phyloP scores from a whole-genome alignment of 2,329 filamentous ascomycete genomes.

The Aschersonia sp. region DNA sequence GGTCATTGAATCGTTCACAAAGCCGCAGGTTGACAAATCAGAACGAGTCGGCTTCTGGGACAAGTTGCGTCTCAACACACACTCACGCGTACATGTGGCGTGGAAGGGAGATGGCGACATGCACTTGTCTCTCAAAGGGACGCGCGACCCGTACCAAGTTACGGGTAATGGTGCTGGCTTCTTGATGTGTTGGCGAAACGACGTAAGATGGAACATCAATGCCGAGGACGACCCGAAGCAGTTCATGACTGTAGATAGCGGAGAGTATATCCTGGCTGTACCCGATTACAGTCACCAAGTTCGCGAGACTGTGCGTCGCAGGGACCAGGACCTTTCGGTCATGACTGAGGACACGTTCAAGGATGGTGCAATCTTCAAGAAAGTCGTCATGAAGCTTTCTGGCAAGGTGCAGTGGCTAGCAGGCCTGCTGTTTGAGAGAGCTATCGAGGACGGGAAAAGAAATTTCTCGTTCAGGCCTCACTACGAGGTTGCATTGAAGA shows the following conservation, averaged over 20 bases:
- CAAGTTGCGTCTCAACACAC: slow-evolving; percentile 87
- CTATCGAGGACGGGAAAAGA: slow-evolving; percentile 54
- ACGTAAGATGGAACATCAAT: slow-evolving; percentile 78
- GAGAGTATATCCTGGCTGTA: slow-evolving; percentile 85
- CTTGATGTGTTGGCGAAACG: slow-evolving; percentile 95
- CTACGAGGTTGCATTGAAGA: slow-evolving; percentile 77
- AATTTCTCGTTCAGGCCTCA: slow-evolving; percentile 86
- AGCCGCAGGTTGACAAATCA: slow-evolving; percentile 84
- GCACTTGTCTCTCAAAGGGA: slow-evolving; percentile 80
- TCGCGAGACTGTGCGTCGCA: slow-evolving; percentile 41
- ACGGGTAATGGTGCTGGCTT: slow-evolving; percentile 90
- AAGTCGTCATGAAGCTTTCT: slow-evolving; percentile 96
- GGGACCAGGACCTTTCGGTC: slow-evolving; percentile 42
- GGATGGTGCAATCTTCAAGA: slow-evolving; percentile 80
- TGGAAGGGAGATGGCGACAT: slow-evolving; percentile 97
- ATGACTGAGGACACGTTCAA: slow-evolving; percentile 50
- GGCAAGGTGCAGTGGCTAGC: slow-evolving; percentile 89
- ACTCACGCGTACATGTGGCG: slow-evolving; percentile 74
- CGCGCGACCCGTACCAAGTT: slow-evolving; percentile 83
- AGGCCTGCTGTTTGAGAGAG: slow-evolving; percentile 83
- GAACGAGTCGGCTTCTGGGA: slow-evolving; percentile 97
- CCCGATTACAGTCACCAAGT: slow-evolving; percentile 88
- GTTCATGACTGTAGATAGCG: slow-evolving; percentile 92
- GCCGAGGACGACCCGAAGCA: slow-evolving; percentile 75
- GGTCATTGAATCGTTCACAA: slow-evolving; percentile 93